These are phyloP conservation scores for Gymnopilus dilepis DNA, from an alignment of 768 basidiomycete genomes.

Conservation along the genomic window DNA sequence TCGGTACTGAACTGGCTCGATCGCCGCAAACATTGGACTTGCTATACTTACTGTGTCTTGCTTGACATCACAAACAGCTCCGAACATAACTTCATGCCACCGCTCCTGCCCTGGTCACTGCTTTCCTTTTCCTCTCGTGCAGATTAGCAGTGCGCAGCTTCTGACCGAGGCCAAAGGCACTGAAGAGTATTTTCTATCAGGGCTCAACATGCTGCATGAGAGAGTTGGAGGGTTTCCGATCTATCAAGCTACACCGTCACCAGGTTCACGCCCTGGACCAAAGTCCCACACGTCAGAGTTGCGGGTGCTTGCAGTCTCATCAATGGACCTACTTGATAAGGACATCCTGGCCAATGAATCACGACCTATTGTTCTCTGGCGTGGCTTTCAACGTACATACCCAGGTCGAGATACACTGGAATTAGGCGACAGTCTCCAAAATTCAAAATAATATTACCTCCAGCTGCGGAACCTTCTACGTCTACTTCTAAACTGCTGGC, in stretches of 20 bases:
- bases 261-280: neutral
- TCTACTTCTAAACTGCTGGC: too few relatives aligned
- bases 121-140: slow-evolving; percentile 5
- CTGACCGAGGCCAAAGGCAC: slow-evolving; percentile 6
- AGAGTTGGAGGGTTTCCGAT: slow-evolving; percentile 4
- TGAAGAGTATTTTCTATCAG: slow-evolving; percentile 1
- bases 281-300: neutral
- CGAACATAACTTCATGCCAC: slow-evolving; percentile 4
- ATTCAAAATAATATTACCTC: too few relatives aligned
- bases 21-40: neutral
- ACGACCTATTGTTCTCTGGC: too few relatives aligned
- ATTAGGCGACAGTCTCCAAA: too few relatives aligned
- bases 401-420: too few relatives aligned
- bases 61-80: neutral
- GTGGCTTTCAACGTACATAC: too few relatives aligned
- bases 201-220: slow-evolving; percentile 4
- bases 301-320: neutral
- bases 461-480: too few relatives aligned
- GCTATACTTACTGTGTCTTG: neutral
- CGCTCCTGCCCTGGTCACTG: slow-evolving; percentile 1
- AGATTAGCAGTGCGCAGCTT: slow-evolving; percentile 1
- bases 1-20: slow-evolving; percentile 15
- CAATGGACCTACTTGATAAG: neutral
- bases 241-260: slow-evolving; percentile 3
- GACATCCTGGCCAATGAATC: neutral